Percentiles rank a stretch among this genome's conserved stretches.
Conservation (phyloP, 2,329 filamentous ascomycete genomes). For the Chrysoporthe cubensis region DNA sequence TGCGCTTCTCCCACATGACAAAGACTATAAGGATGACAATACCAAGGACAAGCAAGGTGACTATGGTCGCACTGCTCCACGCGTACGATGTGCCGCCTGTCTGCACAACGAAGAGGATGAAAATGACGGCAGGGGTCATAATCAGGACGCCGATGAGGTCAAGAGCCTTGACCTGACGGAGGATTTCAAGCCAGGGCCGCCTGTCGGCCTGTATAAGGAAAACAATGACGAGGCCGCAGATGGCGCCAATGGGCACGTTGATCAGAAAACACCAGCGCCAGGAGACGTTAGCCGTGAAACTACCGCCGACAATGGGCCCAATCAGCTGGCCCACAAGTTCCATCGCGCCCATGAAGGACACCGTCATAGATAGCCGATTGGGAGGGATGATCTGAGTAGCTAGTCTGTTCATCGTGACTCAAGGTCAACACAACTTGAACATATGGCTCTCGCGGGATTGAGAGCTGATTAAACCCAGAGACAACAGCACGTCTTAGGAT, state of each 20-base stretch:
- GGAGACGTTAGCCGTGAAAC: conserved; percentile 43
- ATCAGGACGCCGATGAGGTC: conserved; percentile 29
- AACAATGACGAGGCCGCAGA: conserved; percentile 40
- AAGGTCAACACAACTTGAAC: too few relatives aligned
- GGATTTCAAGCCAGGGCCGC: not conserved
- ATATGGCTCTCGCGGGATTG: too few relatives aligned
- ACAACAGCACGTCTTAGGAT: too few relatives aligned
- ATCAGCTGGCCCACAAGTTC: too few relatives aligned
- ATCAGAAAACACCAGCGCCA: conserved; percentile 55
- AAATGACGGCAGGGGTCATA: conserved; percentile 41
- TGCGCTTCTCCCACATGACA: not conserved
- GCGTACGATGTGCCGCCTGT: conserved; percentile 42
- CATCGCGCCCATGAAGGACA: too few relatives aligned
- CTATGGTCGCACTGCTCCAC: conserved; percentile 35
- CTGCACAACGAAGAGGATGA: conserved; percentile 49
- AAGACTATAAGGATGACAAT: conserved; percentile 36
- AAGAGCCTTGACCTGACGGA: conserved; percentile 29
- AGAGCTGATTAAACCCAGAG: too few relatives aligned
- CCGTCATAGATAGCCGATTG: too few relatives aligned
- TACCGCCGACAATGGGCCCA: conserved; percentile 52
- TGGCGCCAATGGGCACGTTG: conserved; percentile 49
- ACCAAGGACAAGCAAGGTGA: conserved; percentile 42
- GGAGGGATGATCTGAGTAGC: too few relatives aligned
- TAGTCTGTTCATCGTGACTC: too few relatives aligned
- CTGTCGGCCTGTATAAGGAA: conserved; percentile 35